phyloP scores from a whole-genome alignment of 2,329 filamentous ascomycete genomes.

The Clarireedia homoeocarpa region DNA sequence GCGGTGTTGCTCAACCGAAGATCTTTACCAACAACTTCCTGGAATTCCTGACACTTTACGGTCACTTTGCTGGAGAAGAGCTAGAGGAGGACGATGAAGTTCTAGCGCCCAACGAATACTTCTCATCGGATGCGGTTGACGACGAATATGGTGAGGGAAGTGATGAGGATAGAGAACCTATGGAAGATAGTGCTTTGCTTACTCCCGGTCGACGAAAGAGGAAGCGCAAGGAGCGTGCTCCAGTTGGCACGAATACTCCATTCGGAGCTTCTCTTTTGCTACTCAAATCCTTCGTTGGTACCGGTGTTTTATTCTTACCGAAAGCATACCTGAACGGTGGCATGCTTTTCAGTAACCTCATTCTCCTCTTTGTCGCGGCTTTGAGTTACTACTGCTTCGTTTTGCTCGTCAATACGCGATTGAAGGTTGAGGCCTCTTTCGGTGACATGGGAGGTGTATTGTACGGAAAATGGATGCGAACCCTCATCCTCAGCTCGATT shows the following conservation, averaged over 20 bases:
- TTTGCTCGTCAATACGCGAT: conserved; percentile 76
- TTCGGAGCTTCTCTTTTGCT: conserved; percentile 76
- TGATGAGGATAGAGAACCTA: conserved; percentile 67
- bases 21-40: conserved; percentile 89
- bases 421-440: conserved; percentile 88
- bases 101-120: conserved; percentile 81
- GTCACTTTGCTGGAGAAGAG: conserved; percentile 95
- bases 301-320: conserved; percentile 87
- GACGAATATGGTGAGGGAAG: conserved; percentile 47
- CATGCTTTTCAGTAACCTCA: conserved; percentile 91
- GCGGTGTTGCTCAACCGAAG: conserved; percentile 38
- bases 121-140: conserved; percentile 65
- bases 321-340: conserved; percentile 92
- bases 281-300: conserved; percentile 96
- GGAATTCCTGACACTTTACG: conserved; percentile 90
- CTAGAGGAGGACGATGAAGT: conserved; percentile 94
- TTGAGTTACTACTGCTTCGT: conserved; percentile 98
- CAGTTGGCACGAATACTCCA: conserved; percentile 68
- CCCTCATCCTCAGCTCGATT: conserved; percentile 80
- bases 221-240: conserved; percentile 66
- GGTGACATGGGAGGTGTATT: conserved; percentile 91
- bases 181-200: conserved; percentile 80
- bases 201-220: conserved; percentile 67
- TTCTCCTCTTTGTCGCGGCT: conserved; percentile 76
- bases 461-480: conserved; percentile 85